phyloP scores from a whole-genome alignment of 805 yeast genomes.

The Priceomyces carsonii region DNA sequence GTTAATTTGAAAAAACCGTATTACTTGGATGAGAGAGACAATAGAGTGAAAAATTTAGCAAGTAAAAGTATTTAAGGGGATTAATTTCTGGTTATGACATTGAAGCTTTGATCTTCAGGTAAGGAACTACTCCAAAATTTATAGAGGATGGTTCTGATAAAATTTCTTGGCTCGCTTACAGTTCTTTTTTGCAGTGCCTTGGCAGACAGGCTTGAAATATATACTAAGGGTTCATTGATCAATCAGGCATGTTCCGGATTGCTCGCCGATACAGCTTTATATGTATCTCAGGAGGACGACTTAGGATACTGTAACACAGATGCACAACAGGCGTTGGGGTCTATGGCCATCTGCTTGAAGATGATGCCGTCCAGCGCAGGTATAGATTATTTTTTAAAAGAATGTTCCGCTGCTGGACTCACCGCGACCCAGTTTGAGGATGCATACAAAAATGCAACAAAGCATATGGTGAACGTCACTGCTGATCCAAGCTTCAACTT shows the following conservation, averaged over 20 bases:
- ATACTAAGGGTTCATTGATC: slow-evolving; percentile 24
- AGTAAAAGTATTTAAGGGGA: no score
- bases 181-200: slow-evolving; percentile 11
- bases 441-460: slow-evolving; percentile 43
- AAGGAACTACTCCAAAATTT: no score
- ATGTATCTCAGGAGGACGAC: slow-evolving; percentile 23
- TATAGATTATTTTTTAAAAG: slow-evolving; percentile 21
- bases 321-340: slow-evolving; percentile 40
- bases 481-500: slow-evolving; percentile 28
- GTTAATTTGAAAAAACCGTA: no score
- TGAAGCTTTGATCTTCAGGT: no score
- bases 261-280: slow-evolving; percentile 25
- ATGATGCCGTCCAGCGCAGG: slow-evolving; percentile 22
- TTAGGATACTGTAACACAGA: slow-evolving; percentile 33
- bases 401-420: slow-evolving; percentile 23
- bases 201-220: slow-evolving; percentile 19
- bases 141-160: slow-evolving; percentile 7
- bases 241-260: slow-evolving; percentile 26
- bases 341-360: slow-evolving; percentile 36
- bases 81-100: no score
- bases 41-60: no score
- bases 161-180: not conserved
- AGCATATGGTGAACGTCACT: slow-evolving; percentile 32
- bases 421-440: slow-evolving; percentile 33
- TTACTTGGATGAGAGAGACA: no score